Base-by-base conservation (phyloP, 257 asterid genomes). In the Ehretia macrophylla region DNA sequence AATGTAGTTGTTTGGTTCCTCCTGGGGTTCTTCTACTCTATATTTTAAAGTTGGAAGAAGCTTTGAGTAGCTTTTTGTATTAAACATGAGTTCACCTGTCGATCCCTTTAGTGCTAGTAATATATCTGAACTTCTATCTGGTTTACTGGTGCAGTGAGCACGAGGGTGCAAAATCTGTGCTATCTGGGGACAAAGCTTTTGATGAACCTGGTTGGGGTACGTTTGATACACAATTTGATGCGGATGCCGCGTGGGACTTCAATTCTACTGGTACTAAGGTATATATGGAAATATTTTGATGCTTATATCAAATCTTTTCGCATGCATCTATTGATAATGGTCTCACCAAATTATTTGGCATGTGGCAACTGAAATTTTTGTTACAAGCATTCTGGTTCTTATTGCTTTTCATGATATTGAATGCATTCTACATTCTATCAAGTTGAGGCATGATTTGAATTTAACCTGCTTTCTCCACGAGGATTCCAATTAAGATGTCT, bases 191-290 rank as follows among this genome's bases (percentile, higher is more conserved):
- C 53, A 73, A 64, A 77, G 78, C 80, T 51, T 83, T 80, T 73
- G 92, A 82, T 66, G 95, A 85, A 64, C 83, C 94, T 14, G 72
- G 72, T 58, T 85, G 95, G 96, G 96, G 90, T 64, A 62, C 84
- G 56, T 80, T 83, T 70, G 96, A 88, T 75, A 55, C 79, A 51
- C 74, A 72, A 72, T 86, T 70, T 64, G 94, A 90, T 67, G 68
- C 86, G 21, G 95, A 78, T 69, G 74, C 87, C 10, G 76, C 74
- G 17, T 83, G 83, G 86, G 90, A 91, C 78, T 68, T 73, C 65
- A 74, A 61, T 62, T 57, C 83, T 63, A 66, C 60, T 68, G 56
- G 75, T 74, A 75, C 75, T 16, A 82, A 87, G 95, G 95, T 84
- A 75, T 56, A 72, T 51, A 60, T 39, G 10, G 11, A 54, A 50